A percentile compares a stretch with the other conserved stretches of the same genome.
Evolutionary conservation across 495 filamentous ascomycete species (phyloP).

Genomic region (Aspergillus coremiiformis): DNA sequence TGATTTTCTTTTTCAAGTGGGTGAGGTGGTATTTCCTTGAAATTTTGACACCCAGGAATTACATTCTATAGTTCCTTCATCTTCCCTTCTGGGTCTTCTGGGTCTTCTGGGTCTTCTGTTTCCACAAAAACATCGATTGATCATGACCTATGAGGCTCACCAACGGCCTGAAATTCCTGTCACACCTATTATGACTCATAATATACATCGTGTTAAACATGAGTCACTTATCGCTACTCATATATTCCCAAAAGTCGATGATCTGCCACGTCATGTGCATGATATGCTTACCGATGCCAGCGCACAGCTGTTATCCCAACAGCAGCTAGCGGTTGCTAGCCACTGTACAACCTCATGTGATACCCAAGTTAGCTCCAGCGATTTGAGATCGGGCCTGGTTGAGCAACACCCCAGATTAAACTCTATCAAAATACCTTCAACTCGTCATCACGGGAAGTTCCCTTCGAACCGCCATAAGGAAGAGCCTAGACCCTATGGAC

Average conservation of each 20-base stretch:
- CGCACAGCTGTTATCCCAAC: background rate
- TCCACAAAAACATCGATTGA: background rate
- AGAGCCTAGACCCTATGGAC: background rate
- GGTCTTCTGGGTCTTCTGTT: too few relatives aligned
- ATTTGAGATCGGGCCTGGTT: background rate
- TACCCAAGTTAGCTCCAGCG: background rate
- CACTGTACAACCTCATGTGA: background rate
- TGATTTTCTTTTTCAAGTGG: background rate
- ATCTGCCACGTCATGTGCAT: background rate
- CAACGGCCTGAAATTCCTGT: background rate
- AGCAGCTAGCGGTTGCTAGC: background rate
- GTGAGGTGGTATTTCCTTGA: too few relatives aligned
- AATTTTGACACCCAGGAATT: too few relatives aligned
- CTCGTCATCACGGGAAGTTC: too few relatives aligned
- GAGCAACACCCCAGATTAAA: too few relatives aligned
- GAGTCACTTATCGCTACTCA: background rate
- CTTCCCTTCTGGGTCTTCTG: too few relatives aligned
- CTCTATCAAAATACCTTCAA: background rate
- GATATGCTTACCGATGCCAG: conserved; percentile 1
- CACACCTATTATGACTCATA: background rate
- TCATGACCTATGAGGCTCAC: background rate
- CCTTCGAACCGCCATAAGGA: background rate
- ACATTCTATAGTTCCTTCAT: background rate
- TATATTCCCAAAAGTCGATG: background rate
- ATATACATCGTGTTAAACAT: background rate